Base-by-base conservation (phyloP, 2,329 filamentous ascomycete species). In the Fusarium oxysporum region DNA sequence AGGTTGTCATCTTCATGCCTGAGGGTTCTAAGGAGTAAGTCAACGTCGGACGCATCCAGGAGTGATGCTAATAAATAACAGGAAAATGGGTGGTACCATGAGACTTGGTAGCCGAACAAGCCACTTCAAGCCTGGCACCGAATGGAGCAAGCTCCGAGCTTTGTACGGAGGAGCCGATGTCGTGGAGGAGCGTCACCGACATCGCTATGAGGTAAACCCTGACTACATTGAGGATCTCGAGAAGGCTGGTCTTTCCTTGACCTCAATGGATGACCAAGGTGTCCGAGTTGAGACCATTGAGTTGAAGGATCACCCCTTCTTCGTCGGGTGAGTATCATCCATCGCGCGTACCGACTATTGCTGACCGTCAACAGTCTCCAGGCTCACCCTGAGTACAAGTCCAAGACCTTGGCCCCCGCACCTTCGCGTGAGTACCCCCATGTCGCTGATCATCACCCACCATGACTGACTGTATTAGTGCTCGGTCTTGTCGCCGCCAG, bases 161-260 rank as follows among this genome's bases (percentile, higher is more conserved):
- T 84, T 97, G 14, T 97, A 97, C 81, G 92, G 91, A 7, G 82
- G 84, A 4, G 84, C 83, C 3, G 81, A 85, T 1, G 81, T 83
- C 23, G 87, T 92, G 47, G 83, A 87, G 65, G 95, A 97, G 85
- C 90, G 95, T 56, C 95, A 97, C 82, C 90, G 95, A 68, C 95
- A 97, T 83, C 90, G 94, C 41, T 97, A 97, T 80, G 95, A 97
- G 84, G 93, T 97, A 73, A 97, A 97, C 83, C 94, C 95, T 0
- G 88, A 90, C 16, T 92, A 92, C 78, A 89, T 97, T 58, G 89
- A 92, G 8, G 83, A 83, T 37, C 86, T 97, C 7, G 88, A 93
- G 72, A 83, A 88, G 50, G 89, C 87, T 9, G 95, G 94, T 1
- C 85, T 97, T 37, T 92, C 76, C 30, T 60, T 71, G 53, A 72